phyloP scores from a whole-genome alignment of 495 filamentous ascomycete species.

The Hypoxylon intermedium region DNA sequence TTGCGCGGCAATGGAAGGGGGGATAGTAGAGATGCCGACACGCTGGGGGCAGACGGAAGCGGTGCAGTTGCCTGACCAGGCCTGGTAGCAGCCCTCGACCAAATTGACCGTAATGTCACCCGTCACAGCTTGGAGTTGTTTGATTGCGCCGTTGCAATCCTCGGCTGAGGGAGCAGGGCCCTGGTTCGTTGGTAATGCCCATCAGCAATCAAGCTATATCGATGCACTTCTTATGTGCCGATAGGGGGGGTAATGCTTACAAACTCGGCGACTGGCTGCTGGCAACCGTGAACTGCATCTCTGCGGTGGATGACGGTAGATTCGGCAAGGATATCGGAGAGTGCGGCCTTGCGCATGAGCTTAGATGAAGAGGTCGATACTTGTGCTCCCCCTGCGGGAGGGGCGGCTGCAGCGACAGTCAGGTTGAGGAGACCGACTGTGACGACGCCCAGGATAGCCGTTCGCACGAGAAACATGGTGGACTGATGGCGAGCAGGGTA shows the following conservation, averaged over 20 bases:
- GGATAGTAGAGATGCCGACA: slow-evolving; percentile 30
- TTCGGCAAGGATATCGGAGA: neutral
- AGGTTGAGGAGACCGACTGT: slow-evolving; percentile 2
- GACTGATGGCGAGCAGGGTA: neutral
- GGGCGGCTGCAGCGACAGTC: neutral
- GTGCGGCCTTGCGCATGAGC: slow-evolving; percentile 2
- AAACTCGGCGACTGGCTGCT: slow-evolving; percentile 26
- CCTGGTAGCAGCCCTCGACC: slow-evolving; percentile 38
- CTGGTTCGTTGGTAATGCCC: slow-evolving; percentile 14
- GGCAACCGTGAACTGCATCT: slow-evolving; percentile 37
- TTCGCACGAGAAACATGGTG: slow-evolving; percentile 19
- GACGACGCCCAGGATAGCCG: slow-evolving; percentile 7
- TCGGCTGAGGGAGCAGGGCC: slow-evolving; percentile 37
- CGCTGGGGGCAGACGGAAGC: slow-evolving; percentile 40
- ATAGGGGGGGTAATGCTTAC: slow-evolving; percentile 18
- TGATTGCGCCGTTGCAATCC: slow-evolving; percentile 36
- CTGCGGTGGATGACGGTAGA: slow-evolving; percentile 5
- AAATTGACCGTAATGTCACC: slow-evolving; percentile 37
- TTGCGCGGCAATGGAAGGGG: slow-evolving; percentile 35
- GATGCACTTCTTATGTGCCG: too few relatives aligned
- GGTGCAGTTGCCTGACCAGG: slow-evolving; percentile 39
- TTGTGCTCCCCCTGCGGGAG: neutral
- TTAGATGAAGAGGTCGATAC: neutral
- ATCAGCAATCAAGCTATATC: neutral
- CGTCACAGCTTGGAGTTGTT: slow-evolving; percentile 28